Percentiles rank a stretch among this genome's conserved stretches.
phyloP scores from a whole-genome alignment of 495 filamentous ascomycete species.

The Hypoxylon cercidicola region DNA sequence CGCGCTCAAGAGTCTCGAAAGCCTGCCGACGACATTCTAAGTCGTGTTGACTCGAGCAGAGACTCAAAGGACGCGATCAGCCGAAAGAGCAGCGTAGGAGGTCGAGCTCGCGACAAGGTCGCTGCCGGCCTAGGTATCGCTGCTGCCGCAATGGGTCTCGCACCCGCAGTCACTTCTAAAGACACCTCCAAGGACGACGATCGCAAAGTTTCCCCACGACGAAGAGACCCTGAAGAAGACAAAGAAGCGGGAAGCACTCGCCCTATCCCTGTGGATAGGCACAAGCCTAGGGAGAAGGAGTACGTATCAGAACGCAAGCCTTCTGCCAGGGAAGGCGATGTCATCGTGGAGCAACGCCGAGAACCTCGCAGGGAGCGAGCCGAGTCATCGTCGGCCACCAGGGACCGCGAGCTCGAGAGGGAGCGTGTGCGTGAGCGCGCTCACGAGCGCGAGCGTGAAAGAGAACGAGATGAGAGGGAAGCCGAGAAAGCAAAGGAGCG shows the following conservation, averaged over 20 bases:
- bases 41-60: constrained; percentile 32
- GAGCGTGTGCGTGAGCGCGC: constrained; percentile 49
- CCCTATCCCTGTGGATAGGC: constrained; percentile 16
- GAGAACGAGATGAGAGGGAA: constrained; percentile 21
- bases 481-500: constrained; percentile 32
- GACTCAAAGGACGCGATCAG: constrained; percentile 41
- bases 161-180: constrained; percentile 17
- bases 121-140: constrained; percentile 49
- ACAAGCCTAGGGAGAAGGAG: constrained; percentile 38
- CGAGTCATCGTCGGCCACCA: constrained; percentile 35
- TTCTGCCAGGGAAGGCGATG: constrained; percentile 38
- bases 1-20: constrained; percentile 37
- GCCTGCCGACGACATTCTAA: constrained; percentile 27
- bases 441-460: constrained; percentile 44
- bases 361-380: constrained; percentile 44
- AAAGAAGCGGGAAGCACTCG: constrained; percentile 29
- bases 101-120: constrained; percentile 50
- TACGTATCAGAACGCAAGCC: constrained; percentile 23
- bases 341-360: constrained; percentile 33
- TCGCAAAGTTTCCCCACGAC: constrained; percentile 45
- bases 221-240: constrained; percentile 36
- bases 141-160: constrained; percentile 52
- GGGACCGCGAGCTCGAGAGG: constrained; percentile 51
- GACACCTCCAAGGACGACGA: constrained; percentile 44
- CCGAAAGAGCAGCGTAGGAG: constrained; percentile 40